Evolutionary conservation across 768 basidiomycete species (phyloP).

Genomic region (Mycena albidolilacea): DNA sequence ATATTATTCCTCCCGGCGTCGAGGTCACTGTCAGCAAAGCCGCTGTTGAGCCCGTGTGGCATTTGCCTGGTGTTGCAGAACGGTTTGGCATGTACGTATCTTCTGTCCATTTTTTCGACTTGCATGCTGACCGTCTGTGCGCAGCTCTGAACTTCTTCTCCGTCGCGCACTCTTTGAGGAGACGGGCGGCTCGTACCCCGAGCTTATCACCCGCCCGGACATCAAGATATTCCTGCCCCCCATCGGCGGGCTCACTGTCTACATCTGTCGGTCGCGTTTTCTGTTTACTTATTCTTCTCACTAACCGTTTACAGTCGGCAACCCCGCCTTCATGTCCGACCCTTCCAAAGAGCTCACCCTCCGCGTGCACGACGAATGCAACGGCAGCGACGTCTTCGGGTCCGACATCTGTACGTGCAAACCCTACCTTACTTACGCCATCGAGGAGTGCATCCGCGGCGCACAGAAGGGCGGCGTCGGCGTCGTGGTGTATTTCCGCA

Average conservation of each 20-base stretch:
- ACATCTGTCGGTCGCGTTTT: conserved; percentile 80
- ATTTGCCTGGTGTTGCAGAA: conserved; percentile 92
- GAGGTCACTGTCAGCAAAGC: conserved; percentile 94
- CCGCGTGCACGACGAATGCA: conserved; percentile 96
- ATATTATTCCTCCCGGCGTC: conserved; percentile 70
- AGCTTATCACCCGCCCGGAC: conserved; percentile 94
- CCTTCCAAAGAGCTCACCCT: conserved; percentile 85
- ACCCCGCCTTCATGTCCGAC: conserved; percentile 83
- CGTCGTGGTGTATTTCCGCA: conserved; percentile 93
- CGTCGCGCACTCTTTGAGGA: conserved; percentile 97
- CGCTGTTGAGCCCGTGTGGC: conserved; percentile 98
- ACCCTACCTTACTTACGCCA: conserved; percentile 92
- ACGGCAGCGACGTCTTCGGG: conserved; percentile 97
- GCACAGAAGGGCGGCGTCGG: conserved; percentile 88
- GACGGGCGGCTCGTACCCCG: conserved; percentile 96
- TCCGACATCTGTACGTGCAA: conserved; percentile 95
- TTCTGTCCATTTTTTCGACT: not conserved
- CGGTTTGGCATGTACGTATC: conserved; percentile 89
- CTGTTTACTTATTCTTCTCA: not conserved
- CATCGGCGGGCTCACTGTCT: conserved; percentile 92
- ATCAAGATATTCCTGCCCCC: conserved; percentile 97
- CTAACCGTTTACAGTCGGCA: conserved; percentile 71
- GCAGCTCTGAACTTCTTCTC: conserved; percentile 84
- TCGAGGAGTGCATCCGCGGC: conserved; percentile 91
- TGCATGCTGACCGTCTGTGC: not conserved